These are phyloP conservation scores for Stemphylium beticola DNA, from an alignment of 2,329 filamentous ascomycete genomes.

Conservation along the genomic window DNA sequence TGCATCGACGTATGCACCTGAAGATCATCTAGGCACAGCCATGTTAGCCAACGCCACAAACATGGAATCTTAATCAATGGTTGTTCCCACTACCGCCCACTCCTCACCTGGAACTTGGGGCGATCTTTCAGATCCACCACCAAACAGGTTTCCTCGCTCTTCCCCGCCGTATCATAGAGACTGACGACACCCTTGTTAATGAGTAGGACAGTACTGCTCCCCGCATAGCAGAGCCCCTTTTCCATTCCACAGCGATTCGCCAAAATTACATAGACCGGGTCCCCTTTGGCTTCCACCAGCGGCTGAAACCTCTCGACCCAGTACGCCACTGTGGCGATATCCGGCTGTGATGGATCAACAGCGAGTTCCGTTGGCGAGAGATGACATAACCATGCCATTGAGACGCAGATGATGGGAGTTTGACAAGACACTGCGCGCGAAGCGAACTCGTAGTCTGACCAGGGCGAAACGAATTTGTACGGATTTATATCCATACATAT, in stretches of 20 bases:
- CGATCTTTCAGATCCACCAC: slow-evolving; percentile 67
- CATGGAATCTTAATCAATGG: neutral
- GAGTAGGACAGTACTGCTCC: slow-evolving; percentile 74
- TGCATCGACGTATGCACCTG: neutral
- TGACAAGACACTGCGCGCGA: slow-evolving; percentile 63
- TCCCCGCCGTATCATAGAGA: slow-evolving; percentile 73
- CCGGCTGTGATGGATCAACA: slow-evolving; percentile 62
- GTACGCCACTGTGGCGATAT: slow-evolving; percentile 75
- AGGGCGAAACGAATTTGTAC: slow-evolving; percentile 65
- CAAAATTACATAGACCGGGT: slow-evolving; percentile 71
- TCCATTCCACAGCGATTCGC: slow-evolving; percentile 75
- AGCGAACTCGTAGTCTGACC: slow-evolving; percentile 63
- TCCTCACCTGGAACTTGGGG: slow-evolving; percentile 45
- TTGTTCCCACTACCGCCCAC: slow-evolving; percentile 23
- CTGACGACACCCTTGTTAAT: slow-evolving; percentile 69
- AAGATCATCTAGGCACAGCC: neutral
- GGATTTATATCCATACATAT: slow-evolving; percentile 69
- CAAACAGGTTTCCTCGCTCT: slow-evolving; percentile 71
- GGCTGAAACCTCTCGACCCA: slow-evolving; percentile 77
- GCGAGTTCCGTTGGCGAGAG: slow-evolving; percentile 56
- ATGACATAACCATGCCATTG: slow-evolving; percentile 78
- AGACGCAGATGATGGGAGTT: slow-evolving; percentile 70
- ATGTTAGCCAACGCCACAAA: neutral
- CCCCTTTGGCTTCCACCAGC: slow-evolving; percentile 43
- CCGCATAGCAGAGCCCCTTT: slow-evolving; percentile 70